These are phyloP conservation scores for Russula vinacea DNA, from an alignment of 768 basidiomycete genomes.

Conservation along the genomic window DNA sequence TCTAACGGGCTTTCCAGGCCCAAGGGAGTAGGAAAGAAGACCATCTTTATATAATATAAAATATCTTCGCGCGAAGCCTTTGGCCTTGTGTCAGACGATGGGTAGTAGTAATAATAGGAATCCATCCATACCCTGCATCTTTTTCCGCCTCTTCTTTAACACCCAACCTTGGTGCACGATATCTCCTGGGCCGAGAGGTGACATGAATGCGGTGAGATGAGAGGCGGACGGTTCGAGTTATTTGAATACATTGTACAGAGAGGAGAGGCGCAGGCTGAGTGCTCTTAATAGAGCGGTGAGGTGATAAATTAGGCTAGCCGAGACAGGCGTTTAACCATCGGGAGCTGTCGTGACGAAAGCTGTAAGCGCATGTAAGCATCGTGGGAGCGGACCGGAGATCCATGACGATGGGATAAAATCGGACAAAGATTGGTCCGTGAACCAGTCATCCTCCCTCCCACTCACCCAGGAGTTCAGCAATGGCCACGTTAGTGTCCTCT, in stretches of 20 bases:
- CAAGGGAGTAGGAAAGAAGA: conserved; percentile 69
- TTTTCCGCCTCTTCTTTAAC: conserved; percentile 82
- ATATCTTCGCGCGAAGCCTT: conserved; percentile 84
- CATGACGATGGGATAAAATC: conserved; percentile 12
- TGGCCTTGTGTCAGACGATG: not conserved
- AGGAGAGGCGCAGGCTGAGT: not conserved
- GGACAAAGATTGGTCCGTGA: not conserved
- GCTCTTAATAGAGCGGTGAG: conserved; percentile 4
- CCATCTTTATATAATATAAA: conserved; percentile 69
- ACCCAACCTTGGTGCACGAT: conserved; percentile 71
- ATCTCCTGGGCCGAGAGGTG: conserved; percentile 11
- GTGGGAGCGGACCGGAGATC: conserved; percentile 22
- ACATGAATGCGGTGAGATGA: not conserved
- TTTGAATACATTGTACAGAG: conserved; percentile 4
- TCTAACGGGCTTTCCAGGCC: conserved; percentile 65
- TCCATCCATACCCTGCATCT: conserved; percentile 70
- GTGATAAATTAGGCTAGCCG: not conserved
- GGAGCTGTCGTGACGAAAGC: not conserved
- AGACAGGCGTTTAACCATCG: not conserved
- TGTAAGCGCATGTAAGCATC: not conserved
- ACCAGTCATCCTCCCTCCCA: not conserved
- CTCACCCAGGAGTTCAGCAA: conserved; percentile 36
- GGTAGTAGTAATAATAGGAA: not conserved
- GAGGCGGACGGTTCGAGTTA: not conserved
- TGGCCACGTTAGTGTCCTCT: conserved; percentile 53